These are phyloP conservation scores for Dovyalis caffra DNA, from an alignment of 345 rosid genomes.

Conservation along the genomic window DNA sequence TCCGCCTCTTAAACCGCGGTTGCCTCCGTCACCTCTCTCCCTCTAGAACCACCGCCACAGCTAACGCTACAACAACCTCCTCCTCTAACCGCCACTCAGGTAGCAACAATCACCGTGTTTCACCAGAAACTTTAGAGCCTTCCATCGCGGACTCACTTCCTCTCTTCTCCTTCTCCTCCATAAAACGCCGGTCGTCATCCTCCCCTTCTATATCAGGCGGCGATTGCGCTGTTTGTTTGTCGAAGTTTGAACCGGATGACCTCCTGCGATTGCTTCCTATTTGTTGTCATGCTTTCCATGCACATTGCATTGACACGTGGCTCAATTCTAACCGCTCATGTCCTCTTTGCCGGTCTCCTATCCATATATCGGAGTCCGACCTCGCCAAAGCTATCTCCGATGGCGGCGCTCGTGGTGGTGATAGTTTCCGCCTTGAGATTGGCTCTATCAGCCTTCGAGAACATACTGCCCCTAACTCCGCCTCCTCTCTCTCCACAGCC, in stretches of 20 bases:
- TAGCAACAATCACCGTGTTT: slow-evolving; percentile 35
- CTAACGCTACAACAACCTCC: neutral
- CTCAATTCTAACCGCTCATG: slow-evolving; percentile 67
- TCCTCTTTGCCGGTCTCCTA: slow-evolving; percentile 84
- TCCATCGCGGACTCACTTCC: slow-evolving; percentile 68
- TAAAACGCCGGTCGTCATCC: slow-evolving; percentile 57
- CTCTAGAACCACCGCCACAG: slow-evolving; percentile 18
- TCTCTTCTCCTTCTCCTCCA: slow-evolving; percentile 63
- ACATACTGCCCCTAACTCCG: slow-evolving; percentile 5
- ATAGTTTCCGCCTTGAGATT: slow-evolving; percentile 81
- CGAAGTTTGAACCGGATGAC: slow-evolving; percentile 68
- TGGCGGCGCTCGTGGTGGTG: slow-evolving; percentile 16
- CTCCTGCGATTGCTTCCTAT: slow-evolving; percentile 83
- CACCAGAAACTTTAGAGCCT: slow-evolving; percentile 41
- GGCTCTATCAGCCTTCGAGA: slow-evolving; percentile 72
- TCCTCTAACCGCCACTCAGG: slow-evolving; percentile 27
- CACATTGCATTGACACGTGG: slow-evolving; percentile 79
- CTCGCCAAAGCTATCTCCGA: slow-evolving; percentile 44
- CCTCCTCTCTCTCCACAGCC: neutral
- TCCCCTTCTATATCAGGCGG: slow-evolving; percentile 26
- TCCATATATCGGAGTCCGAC: slow-evolving; percentile 66
- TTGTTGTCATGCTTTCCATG: slow-evolving; percentile 91
- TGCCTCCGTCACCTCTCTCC: slow-evolving; percentile 39
- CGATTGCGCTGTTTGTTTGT: slow-evolving; percentile 88
- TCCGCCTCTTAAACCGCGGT: slow-evolving; percentile 68